Percentiles rank a stretch among this genome's conserved stretches.
These are phyloP conservation scores for Candida succiphila DNA, from an alignment of 805 yeast genomes.

Conservation along the genomic window DNA sequence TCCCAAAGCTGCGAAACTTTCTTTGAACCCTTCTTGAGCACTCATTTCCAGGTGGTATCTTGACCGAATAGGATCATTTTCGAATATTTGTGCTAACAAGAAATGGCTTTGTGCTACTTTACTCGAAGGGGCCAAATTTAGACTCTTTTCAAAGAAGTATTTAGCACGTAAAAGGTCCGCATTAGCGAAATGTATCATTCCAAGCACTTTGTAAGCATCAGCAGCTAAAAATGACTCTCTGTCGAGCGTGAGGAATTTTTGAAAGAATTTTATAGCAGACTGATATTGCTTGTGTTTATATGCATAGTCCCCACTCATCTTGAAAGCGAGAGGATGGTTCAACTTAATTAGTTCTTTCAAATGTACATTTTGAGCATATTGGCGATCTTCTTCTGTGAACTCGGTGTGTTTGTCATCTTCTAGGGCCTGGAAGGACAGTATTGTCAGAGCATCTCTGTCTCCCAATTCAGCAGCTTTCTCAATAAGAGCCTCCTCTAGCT, in stretches of 20 bases:
- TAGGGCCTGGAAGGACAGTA: slow-evolving; percentile 60
- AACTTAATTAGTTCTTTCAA: slow-evolving; percentile 45
- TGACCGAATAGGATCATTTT: slow-evolving; percentile 53
- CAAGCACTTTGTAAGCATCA: slow-evolving; percentile 64
- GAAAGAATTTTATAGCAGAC: slow-evolving; percentile 54
- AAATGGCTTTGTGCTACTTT: slow-evolving; percentile 69
- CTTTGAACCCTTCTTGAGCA: slow-evolving; percentile 69
- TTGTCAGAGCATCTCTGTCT: slow-evolving; percentile 67
- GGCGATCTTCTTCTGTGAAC: slow-evolving; percentile 41
- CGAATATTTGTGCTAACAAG: slow-evolving; percentile 62
- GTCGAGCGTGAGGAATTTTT: slow-evolving; percentile 46
- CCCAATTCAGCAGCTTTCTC: slow-evolving; percentile 82
- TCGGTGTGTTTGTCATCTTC: slow-evolving; percentile 20
- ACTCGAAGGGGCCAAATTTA: slow-evolving; percentile 50
- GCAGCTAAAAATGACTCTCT: slow-evolving; percentile 49
- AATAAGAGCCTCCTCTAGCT: slow-evolving; percentile 62
- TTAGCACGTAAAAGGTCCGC: slow-evolving; percentile 45
- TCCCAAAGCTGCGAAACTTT: slow-evolving; percentile 69
- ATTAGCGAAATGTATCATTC: slow-evolving; percentile 47
- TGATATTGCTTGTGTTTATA: slow-evolving; percentile 33
- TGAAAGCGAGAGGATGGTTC: slow-evolving; percentile 66
- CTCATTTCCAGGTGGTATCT: slow-evolving; percentile 67
- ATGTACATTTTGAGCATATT: slow-evolving; percentile 47
- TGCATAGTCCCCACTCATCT: slow-evolving; percentile 72
- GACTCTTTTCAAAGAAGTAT: slow-evolving; percentile 47